These are phyloP conservation scores for Oryza brachyantha DNA, from an alignment of 176 grass and related monocot genomes.

Conservation along the genomic window DNA sequence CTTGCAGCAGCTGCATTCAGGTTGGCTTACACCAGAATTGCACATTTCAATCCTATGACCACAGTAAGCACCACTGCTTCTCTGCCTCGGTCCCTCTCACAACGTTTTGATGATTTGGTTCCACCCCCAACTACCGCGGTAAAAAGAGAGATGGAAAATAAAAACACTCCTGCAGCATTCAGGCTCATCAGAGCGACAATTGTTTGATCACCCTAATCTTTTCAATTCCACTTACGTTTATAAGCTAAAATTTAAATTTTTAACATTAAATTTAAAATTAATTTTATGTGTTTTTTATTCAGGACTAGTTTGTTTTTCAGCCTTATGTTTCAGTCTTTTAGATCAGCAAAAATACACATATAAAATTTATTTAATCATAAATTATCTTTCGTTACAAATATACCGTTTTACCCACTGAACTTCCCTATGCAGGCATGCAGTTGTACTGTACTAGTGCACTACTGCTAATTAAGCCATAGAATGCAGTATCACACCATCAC, in stretches of 20 bases:
- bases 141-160: background rate
- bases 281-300: no score
- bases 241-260: no score
- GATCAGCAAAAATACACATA: no score
- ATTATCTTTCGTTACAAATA: no score
- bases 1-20: constrained; percentile 23
- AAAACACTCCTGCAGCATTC: background rate
- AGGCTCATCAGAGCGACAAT: background rate
- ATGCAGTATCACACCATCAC: background rate
- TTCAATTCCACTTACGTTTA: no score
- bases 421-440: background rate
- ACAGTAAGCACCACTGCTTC: constrained; percentile 25
- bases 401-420: no score
- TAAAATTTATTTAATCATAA: no score
- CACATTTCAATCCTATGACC: constrained; percentile 21
- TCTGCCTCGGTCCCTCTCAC: constrained; percentile 10
- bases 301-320: no score
- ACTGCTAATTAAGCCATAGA: background rate
- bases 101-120: constrained; percentile 26
- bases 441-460: background rate
- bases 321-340: no score
- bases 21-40: constrained; percentile 30
- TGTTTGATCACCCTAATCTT: no score
- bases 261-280: no score
- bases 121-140: background rate